These are phyloP conservation scores for Thozetella sp. DNA, from an alignment of 495 filamentous ascomycete species.

Conservation along the genomic window DNA sequence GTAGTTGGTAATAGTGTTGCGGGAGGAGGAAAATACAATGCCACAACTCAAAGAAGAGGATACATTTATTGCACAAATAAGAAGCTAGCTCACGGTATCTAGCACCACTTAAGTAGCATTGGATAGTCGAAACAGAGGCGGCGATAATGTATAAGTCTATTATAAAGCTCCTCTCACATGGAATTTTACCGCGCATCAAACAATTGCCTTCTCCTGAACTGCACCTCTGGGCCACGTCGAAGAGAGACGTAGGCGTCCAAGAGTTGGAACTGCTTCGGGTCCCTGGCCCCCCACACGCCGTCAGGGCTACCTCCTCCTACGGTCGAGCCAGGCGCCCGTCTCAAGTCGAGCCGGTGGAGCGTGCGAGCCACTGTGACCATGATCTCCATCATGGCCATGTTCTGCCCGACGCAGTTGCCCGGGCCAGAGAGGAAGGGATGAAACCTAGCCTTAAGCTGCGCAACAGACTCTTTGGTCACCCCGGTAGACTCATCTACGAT, in stretches of 20 bases:
- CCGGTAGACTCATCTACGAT: background rate
- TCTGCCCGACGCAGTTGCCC: slow-evolving; percentile 20
- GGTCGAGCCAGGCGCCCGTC: slow-evolving; percentile 8
- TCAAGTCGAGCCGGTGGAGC: slow-evolving; percentile 10
- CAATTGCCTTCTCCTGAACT: slow-evolving; percentile 13
- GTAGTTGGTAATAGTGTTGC: too few species aligned
- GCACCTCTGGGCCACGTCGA: slow-evolving; percentile 13
- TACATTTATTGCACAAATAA: too few species aligned
- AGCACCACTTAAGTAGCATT: too few species aligned
- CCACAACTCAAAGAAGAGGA: too few species aligned
- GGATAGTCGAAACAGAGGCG: too few species aligned
- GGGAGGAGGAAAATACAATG: too few species aligned
- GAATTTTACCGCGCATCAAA: too few species aligned
- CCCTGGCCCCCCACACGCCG: slow-evolving; percentile 4
- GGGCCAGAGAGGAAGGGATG: slow-evolving; percentile 18
- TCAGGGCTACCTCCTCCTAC: slow-evolving; percentile 9
- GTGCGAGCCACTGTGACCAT: slow-evolving; percentile 16
- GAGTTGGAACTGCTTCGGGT: slow-evolving; percentile 11
- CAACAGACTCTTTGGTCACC: slow-evolving; percentile 7
- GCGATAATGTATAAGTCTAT: too few species aligned
- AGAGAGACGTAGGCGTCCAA: slow-evolving; percentile 9
- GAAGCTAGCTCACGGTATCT: too few species aligned
- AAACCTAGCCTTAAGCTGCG: slow-evolving; percentile 4
- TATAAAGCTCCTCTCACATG: too few species aligned
- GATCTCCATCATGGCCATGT: slow-evolving; percentile 21